A percentile compares a stretch with the other conserved stretches of the same genome.
Evolutionary conservation across 257 asterid species (phyloP).

Genomic region (Solanum appendiculatum): DNA sequence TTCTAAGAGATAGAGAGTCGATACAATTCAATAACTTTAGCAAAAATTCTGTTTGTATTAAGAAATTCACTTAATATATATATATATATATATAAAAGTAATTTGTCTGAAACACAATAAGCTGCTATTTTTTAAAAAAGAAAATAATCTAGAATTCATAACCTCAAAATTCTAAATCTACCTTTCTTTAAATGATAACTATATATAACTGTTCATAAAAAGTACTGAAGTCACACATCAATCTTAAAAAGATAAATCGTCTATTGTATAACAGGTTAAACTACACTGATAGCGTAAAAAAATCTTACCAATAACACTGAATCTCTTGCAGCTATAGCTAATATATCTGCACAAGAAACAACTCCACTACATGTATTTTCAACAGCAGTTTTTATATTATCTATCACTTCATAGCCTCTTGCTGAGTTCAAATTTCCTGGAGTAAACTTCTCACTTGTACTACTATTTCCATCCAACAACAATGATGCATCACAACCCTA

Average conservation of each 20-base stretch:
- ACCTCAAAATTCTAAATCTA: too few relatives aligned
- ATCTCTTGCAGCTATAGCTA: slow-evolving; percentile 65
- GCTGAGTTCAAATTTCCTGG: slow-evolving; percentile 60
- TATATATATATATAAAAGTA: too few relatives aligned
- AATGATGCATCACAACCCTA: slow-evolving; percentile 87
- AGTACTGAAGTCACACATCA: too few relatives aligned
- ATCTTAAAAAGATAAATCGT: too few relatives aligned
- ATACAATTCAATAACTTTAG: neutral
- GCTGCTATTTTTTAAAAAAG: too few relatives aligned
- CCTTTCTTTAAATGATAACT: too few relatives aligned
- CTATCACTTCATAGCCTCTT: slow-evolving; percentile 75
- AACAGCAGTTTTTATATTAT: slow-evolving; percentile 47
- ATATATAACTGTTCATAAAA: too few relatives aligned
- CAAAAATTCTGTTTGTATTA: neutral
- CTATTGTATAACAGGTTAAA: neutral
- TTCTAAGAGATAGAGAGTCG: too few relatives aligned
- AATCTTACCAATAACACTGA: slow-evolving; percentile 46
- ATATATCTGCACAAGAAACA: slow-evolving; percentile 76
- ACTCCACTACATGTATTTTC: slow-evolving; percentile 51
- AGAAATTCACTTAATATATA: neutral
- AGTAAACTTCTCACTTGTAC: slow-evolving; percentile 50
- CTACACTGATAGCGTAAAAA: neutral
- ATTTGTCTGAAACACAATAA: too few relatives aligned
- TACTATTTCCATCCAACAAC: slow-evolving; percentile 60
- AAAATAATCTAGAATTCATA: too few relatives aligned